Evolutionary conservation across 73 alveolate genomes (phyloP), one percentile per base, ranked within the genome.

Genomic region (Tetrahymena elliotti): DNA sequence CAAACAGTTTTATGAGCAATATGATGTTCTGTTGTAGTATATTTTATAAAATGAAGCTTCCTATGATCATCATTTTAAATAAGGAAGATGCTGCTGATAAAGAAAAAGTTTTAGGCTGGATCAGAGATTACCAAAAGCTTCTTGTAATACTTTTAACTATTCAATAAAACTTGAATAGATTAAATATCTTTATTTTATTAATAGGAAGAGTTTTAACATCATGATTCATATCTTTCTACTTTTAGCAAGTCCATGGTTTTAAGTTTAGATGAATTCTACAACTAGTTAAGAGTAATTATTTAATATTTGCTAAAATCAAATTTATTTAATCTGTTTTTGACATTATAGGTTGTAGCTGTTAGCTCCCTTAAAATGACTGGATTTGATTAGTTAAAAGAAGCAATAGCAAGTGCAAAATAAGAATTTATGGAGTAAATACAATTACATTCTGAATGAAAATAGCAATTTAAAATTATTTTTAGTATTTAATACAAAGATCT

Each of bases 1-100:
- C 99, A n/a, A 99, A 99, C 95, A 98, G 99, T 41, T 99, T 99
- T 96, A 97, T 98, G 99, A 97, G 99, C 38, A 99, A 99, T 95
- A 97, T 99, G 99, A 98, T 99, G 83, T 99, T 98, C 96, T 97
- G 99, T 31, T 96, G 98, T 53, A 94, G 98, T 93, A 97, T 99
- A 12, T 96, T 98, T 97, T 99, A 99, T 96, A 99, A 99, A 95
- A 95, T 98, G 94, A 97, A 98, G 94, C 94, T 99, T 20, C 99
- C 99, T n/a, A 93, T 98, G 93, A 83, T 99, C 37, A 93, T 98
- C 11, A 98, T 97, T 35, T 99, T 98, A 98, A 99, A 98, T 95
- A 99, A 99, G 54, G 97, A 96, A 33, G 99, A 99, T 94, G 93
- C 98, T 27, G 96, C 96, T 27, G 96, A 94, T 84, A 82, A 92